A percentile compares a stretch with the other conserved stretches of the same genome.
Conservation (phyloP, 192 early-diverging fungal species). For the Backusella parvicylindrica region DNA sequence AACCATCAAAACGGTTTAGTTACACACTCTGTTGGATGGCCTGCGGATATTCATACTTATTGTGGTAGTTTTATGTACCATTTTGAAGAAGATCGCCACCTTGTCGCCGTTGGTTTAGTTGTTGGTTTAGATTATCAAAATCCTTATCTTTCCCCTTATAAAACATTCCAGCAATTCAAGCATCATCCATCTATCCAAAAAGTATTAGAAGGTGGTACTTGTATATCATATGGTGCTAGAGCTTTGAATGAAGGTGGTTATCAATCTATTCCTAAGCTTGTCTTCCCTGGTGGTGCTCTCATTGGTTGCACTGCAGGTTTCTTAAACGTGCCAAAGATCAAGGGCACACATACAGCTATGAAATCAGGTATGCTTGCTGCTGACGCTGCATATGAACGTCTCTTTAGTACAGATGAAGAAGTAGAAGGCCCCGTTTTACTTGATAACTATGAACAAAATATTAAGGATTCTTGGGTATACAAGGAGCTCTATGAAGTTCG, state of each 20-base stretch:
- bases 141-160: constrained; percentile 93
- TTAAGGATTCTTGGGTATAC: constrained; percentile 87
- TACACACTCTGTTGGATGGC: constrained; percentile 89
- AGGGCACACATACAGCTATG: constrained; percentile 99
- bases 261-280: constrained; percentile 93
- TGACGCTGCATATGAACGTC: constrained; percentile 74
- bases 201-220: constrained; percentile 85
- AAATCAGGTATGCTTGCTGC: constrained; percentile 96
- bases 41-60: constrained; percentile 87
- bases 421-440: constrained; percentile 63
- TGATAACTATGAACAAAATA: constrained; percentile 72
- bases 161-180: constrained; percentile 94
- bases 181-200: constrained; percentile 83
- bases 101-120: constrained; percentile 85
- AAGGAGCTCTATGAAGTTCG: constrained; percentile 89
- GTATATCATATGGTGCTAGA: constrained; percentile 90
- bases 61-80: constrained; percentile 96
- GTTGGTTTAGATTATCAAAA: constrained; percentile 94
- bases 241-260: constrained; percentile 96
- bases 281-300: constrained; percentile 92
- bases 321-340: constrained; percentile 97
- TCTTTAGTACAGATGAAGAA: constrained; percentile 38
- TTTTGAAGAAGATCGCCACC: constrained; percentile 74
- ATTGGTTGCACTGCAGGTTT: constrained; percentile 96
- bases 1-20: constrained; percentile 84